Evolutionary conservation across 2,329 filamentous ascomycete genomes (phyloP).

Genomic region (Gaeumannomyces sp.): DNA sequence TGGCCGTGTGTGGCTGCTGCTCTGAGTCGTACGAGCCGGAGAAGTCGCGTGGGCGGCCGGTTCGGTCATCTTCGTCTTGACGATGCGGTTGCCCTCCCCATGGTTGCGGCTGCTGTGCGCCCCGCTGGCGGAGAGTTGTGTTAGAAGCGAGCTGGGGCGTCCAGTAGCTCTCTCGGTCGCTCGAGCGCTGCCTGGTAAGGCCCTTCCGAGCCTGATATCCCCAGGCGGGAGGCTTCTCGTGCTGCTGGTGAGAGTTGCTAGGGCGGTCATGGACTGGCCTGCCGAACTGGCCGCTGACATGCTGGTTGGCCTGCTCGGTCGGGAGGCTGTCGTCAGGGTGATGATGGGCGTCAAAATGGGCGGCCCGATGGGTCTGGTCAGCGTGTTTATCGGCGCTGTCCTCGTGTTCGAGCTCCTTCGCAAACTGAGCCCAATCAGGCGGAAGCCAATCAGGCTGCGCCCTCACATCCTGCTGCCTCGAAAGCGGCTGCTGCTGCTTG

Average conservation of each 20-base stretch:
- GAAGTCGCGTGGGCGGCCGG: not conserved
- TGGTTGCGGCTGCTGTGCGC: too few species aligned
- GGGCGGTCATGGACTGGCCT: too few species aligned
- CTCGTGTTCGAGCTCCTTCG: too few species aligned
- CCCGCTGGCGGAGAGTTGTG: too few species aligned
- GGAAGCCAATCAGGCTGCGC: too few species aligned
- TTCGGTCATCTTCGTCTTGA: not conserved
- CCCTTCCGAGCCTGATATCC: not conserved
- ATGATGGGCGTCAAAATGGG: not conserved
- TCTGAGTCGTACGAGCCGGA: not conserved
- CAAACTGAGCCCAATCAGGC: not conserved
- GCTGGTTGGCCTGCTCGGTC: not conserved
- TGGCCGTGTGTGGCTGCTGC: not conserved
- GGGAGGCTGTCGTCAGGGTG: too few species aligned
- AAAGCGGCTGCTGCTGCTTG: not conserved
- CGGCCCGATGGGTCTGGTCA: not conserved
- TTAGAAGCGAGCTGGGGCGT: too few species aligned
- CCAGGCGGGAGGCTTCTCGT: not conserved
- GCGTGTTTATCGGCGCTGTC: too few species aligned
- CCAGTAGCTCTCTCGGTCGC: not conserved
- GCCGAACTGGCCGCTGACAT: not conserved
- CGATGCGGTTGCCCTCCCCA: not conserved
- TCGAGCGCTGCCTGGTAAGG: not conserved
- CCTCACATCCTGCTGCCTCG: not conserved
- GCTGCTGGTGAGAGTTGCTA: not conserved